Evolutionary conservation across 2,329 filamentous ascomycete species (phyloP).

Genomic region (Myriosclerotinia curreyana): DNA sequence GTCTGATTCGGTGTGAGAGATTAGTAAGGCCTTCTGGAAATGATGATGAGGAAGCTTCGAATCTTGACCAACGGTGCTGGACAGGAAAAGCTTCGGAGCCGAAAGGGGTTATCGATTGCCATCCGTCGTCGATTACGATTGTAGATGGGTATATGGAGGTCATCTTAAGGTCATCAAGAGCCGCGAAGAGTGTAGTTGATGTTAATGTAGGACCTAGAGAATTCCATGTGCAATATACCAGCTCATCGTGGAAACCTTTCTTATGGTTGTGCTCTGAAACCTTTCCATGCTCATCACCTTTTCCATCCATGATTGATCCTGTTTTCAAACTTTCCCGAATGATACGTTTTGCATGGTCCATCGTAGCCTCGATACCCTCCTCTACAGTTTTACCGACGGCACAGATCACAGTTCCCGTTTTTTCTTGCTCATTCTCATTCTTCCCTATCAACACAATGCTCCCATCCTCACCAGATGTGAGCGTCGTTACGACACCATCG

Average conservation of each 20-base stretch:
- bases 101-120: slow-evolving; percentile 24
- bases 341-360: slow-evolving; percentile 21
- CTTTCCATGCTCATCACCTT: too few relatives aligned
- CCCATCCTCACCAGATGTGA: slow-evolving; percentile 20
- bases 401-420: slow-evolving; percentile 14
- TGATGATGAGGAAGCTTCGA: slow-evolving; percentile 22
- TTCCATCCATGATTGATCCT: not conserved
- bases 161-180: slow-evolving; percentile 19
- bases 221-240: slow-evolving; percentile 27
- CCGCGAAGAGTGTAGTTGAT: slow-evolving; percentile 17
- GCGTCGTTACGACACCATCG: slow-evolving; percentile 17
- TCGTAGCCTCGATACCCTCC: slow-evolving; percentile 19
- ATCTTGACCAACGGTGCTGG: slow-evolving; percentile 22
- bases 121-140: slow-evolving; percentile 28
- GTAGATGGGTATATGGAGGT: slow-evolving; percentile 25
- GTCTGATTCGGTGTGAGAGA: slow-evolving; percentile 14
- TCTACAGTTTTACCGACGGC: slow-evolving; percentile 22
- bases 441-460: slow-evolving; percentile 14
- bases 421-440: slow-evolving; percentile 19
- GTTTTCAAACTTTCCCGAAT: not conserved
- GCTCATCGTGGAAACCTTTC: slow-evolving; percentile 18
- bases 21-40: slow-evolving; percentile 25
- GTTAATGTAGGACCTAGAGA: slow-evolving; percentile 23
- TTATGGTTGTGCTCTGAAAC: not conserved
- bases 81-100: slow-evolving; percentile 13